Percentiles rank a stretch among this genome's conserved stretches.
phyloP scores from a whole-genome alignment of 1,284 basidiomycete species.

The Xerocomus minutiporus region DNA sequence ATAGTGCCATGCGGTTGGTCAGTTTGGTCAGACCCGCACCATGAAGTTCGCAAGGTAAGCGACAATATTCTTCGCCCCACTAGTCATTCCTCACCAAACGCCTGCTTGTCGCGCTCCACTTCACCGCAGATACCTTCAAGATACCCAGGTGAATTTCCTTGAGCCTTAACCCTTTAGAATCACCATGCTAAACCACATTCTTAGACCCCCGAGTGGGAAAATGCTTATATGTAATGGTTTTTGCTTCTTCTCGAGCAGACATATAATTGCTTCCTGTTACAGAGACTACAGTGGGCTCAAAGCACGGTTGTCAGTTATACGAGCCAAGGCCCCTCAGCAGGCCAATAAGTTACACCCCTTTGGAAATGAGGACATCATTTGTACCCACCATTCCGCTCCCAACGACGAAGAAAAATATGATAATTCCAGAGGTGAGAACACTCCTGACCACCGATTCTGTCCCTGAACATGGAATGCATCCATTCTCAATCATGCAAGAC shows the following conservation, averaged over 20 bases:
- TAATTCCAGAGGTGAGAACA: constrained; percentile 8
- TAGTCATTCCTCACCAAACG: constrained; percentile 6
- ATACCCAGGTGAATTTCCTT: constrained; percentile 53
- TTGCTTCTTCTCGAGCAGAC: neutral
- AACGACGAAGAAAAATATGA: constrained; percentile 2
- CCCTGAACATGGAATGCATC: neutral
- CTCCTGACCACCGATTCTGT: neutral
- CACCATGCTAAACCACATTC: constrained; percentile 1
- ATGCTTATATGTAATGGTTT: constrained; percentile 66
- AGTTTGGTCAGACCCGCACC: neutral
- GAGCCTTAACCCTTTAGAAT: neutral
- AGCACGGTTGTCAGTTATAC: constrained; percentile 60
- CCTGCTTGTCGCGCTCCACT: neutral
- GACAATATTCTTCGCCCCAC: neutral
- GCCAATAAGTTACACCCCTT: constrained; percentile 21
- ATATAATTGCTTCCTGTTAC: neutral
- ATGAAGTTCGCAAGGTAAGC: constrained; percentile 59
- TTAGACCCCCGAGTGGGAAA: constrained; percentile 78
- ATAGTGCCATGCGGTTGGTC: neutral
- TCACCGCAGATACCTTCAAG: constrained; percentile 54
- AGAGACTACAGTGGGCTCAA: constrained; percentile 76
- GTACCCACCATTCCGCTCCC: neutral
- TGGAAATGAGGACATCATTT: constrained; percentile 3
- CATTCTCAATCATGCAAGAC: constrained; percentile 5
- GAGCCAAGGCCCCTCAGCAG: constrained; percentile 17